Evolutionary conservation across 164 flowering plant species (phyloP).

Genomic region (Vitis amurensis): DNA sequence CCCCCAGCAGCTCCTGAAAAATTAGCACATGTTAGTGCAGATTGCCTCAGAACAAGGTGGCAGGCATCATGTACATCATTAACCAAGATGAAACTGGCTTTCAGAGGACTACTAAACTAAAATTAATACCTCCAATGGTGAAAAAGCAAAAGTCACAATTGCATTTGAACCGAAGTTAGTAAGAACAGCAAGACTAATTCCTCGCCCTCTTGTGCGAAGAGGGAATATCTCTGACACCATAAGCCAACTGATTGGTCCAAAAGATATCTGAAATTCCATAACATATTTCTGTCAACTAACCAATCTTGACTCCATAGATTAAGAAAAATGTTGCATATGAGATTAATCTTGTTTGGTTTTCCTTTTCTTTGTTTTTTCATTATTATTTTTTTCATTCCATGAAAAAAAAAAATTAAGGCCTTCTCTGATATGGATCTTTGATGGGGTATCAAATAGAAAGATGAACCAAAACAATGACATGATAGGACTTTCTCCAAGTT

Average conservation of each 20-base stretch:
- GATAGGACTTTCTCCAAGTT: background rate
- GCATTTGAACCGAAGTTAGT: constrained; percentile 94
- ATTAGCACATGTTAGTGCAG: constrained; percentile 5
- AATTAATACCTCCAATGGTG: constrained; percentile 73
- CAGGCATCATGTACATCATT: background rate
- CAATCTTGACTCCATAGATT: background rate
- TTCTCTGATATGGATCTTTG: background rate
- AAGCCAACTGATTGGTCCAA: constrained; percentile 96
- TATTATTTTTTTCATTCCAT: too few species aligned
- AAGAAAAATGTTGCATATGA: too few species aligned
- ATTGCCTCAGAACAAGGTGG: background rate
- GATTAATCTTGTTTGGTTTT: too few species aligned
- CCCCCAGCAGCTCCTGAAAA: constrained; percentile 78
- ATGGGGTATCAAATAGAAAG: background rate
- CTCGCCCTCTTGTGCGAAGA: constrained; percentile 84
- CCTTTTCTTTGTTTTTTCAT: too few species aligned
- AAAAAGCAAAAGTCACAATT: constrained; percentile 86
- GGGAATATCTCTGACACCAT: constrained; percentile 98
- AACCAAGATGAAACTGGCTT: background rate
- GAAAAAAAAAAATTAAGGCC: background rate
- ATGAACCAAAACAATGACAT: background rate
- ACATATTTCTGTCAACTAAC: background rate
- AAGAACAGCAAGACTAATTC: constrained; percentile 94
- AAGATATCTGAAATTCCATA: constrained; percentile 65
- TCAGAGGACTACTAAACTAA: background rate